Base-by-base conservation (phyloP, 257 asterid species). In the Scutellaria minor region DNA sequence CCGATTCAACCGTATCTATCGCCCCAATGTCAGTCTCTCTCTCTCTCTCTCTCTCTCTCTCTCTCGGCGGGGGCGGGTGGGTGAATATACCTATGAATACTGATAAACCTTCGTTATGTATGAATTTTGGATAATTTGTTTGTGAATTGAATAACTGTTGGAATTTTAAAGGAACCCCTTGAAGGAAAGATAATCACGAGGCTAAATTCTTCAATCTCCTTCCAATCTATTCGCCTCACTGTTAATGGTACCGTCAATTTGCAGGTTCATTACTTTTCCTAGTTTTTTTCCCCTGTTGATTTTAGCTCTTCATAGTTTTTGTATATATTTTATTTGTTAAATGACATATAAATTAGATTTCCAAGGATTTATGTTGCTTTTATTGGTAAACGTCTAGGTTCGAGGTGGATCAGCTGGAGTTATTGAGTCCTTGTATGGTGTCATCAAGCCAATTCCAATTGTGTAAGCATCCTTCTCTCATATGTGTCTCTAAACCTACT, bases 321-420 rank as follows among this genome's bases (percentile, higher is more conserved):
- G 10, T 53, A 58, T 2, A 2, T 2, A 9, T 44, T 39, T n/a
- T 8, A 14, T 51, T 18, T 53, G 24, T 59, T 59, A 18, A 47
- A 20, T 35, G 18, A 14, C 12, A 54, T 6, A 31, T 24, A 47
- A 66, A 41, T 3, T 15, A 73, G 37, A 0, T 66, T 55, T 18
- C 57, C 58, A 11, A 31, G 63, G 64, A 5, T 35, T 39, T 53
- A 14, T 47, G 5, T 46, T 22, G 15, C 37, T 1, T 64, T 63
- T 55, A 46, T 58, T 54, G 2, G 11, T 59, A 15, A 39, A 53
- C 11, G 15, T 71, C 46, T 81, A 91, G 97, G 96, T 92, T 76
- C 96, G 96, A 37, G 96, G 96, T 37, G 98, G 98, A 78, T 83
- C 96, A 46, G 96, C 96, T 50, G 96, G 98, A 66, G 81, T 89